Conservation (phyloP, 306 rosid species). For the Begonia loranthoides region DNA sequence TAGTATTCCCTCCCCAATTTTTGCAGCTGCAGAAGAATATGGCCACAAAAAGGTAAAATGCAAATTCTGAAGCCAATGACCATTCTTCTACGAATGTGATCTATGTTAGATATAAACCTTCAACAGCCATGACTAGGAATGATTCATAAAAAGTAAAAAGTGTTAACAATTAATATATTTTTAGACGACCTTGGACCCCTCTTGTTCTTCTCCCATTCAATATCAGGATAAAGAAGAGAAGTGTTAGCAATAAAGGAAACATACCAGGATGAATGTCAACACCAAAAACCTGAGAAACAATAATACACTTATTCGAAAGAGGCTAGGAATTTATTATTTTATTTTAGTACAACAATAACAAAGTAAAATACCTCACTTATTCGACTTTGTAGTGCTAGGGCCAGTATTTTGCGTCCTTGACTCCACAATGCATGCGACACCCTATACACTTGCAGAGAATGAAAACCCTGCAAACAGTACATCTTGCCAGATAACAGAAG, state of each 20-base stretch:
- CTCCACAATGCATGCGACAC: slow-evolving; percentile 74
- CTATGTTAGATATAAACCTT: slow-evolving; percentile 5
- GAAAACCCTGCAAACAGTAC: slow-evolving; percentile 54
- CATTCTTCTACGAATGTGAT: slow-evolving; percentile 11
- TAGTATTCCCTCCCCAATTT: slow-evolving; percentile 88
- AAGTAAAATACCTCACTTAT: slow-evolving; percentile 51
- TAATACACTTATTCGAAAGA: slow-evolving; percentile 11
- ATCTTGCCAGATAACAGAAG: too few relatives aligned
- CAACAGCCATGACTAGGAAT: neutral
- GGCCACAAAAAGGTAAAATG: too few relatives aligned
- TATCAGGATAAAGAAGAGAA: neutral
- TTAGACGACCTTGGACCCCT: too few relatives aligned
- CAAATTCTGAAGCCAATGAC: neutral
- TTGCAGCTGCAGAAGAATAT: slow-evolving; percentile 45
- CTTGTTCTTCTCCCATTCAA: neutral
- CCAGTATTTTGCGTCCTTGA: slow-evolving; percentile 73
- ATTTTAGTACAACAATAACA: neutral
- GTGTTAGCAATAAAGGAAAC: slow-evolving; percentile 10
- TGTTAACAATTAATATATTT: too few relatives aligned
- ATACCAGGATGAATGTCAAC: slow-evolving; percentile 93
- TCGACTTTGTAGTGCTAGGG: slow-evolving; percentile 81
- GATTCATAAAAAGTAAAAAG: too few relatives aligned
- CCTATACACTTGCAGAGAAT: slow-evolving; percentile 71
- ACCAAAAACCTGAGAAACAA: slow-evolving; percentile 64
- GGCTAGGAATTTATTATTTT: slow-evolving; percentile 5